Evolutionary conservation across 768 basidiomycete genomes (phyloP).

Genomic region (Mycena amicta): DNA sequence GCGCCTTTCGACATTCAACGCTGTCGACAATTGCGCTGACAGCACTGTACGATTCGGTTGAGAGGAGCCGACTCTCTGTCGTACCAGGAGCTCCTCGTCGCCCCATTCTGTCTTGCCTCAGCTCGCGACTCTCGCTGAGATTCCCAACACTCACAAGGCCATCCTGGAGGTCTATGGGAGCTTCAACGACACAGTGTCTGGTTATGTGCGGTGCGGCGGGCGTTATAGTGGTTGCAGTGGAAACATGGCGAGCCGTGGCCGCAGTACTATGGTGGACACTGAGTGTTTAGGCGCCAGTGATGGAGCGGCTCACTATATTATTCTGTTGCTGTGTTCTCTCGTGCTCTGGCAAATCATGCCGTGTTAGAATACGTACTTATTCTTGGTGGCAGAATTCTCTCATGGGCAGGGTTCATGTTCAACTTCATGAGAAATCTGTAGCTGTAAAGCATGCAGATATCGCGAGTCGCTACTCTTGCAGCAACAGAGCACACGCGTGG

Average conservation of each 20-base stretch:
- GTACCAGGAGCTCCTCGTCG: background rate
- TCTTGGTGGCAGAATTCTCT: no score
- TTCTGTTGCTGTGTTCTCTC: background rate
- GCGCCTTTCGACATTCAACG: conserved; percentile 3
- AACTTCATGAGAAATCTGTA: no score
- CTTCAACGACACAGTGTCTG: no score
- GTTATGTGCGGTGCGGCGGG: background rate
- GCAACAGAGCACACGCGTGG: no score
- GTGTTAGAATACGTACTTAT: no score
- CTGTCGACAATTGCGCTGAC: conserved; percentile 9
- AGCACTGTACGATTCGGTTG: background rate
- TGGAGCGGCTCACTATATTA: background rate
- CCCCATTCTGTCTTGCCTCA: background rate
- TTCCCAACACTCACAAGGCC: background rate
- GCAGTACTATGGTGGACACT: background rate
- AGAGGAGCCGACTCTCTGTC: background rate
- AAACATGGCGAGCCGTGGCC: background rate
- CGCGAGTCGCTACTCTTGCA: no score
- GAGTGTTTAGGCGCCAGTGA: background rate
- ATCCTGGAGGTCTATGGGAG: no score
- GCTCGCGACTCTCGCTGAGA: background rate
- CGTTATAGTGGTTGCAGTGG: background rate
- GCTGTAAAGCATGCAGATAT: no score
- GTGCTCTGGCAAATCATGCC: no score
- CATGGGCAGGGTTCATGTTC: no score